phyloP scores from a whole-genome alignment of 148 eudicot genomes.

The Heliamphora exappendiculata region DNA sequence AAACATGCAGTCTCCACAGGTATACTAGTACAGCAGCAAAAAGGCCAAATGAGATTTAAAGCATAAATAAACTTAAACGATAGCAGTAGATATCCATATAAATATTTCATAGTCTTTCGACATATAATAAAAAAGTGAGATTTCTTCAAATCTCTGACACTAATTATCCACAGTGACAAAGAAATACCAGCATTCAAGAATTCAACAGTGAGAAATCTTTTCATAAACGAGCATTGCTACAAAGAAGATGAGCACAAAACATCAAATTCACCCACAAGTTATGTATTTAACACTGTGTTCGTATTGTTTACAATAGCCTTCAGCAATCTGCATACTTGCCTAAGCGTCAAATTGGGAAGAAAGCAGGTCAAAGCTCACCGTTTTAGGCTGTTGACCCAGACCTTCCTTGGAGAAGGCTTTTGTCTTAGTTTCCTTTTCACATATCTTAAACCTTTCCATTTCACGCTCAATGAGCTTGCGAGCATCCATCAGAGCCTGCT shows the following conservation, averaged over 20 bases:
- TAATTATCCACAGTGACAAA: background rate
- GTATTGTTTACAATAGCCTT: background rate
- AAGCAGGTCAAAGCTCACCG: constrained; percentile 41
- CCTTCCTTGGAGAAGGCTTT: constrained; percentile 99
- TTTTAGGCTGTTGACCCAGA: constrained; percentile 95
- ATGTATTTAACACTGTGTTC: background rate
- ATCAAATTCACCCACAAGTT: background rate
- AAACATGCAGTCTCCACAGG: background rate
- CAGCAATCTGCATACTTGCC: background rate
- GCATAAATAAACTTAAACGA: background rate
- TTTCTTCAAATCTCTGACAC: background rate
- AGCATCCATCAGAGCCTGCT: constrained; percentile 99
- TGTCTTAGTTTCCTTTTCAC: constrained; percentile 98
- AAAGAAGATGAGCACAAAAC: background rate
- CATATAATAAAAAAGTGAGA: background rate
- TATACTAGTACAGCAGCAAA: background rate
- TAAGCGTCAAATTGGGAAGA: constrained; percentile 3
- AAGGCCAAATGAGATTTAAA: background rate
- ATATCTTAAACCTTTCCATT: constrained; percentile 98
- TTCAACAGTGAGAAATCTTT: background rate
- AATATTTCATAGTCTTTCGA: background rate
- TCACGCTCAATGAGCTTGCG: constrained; percentile 94
- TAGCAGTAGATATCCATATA: background rate
- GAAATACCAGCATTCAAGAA: background rate
- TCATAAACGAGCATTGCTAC: background rate